These are phyloP conservation scores for Talaromyces thailandensis DNA, from an alignment of 495 filamentous ascomycete genomes.

Conservation along the genomic window DNA sequence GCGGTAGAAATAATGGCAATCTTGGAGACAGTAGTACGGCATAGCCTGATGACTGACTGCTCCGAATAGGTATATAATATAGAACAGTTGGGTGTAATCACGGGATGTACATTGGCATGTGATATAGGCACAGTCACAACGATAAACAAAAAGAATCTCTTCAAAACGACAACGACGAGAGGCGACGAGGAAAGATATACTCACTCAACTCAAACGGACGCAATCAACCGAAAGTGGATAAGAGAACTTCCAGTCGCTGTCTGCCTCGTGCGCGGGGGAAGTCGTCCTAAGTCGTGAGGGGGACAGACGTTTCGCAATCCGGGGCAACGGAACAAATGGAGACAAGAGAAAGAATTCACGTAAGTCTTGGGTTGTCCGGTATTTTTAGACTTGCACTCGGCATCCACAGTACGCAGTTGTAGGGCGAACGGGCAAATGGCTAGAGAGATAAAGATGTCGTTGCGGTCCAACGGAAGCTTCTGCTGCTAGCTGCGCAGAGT, in stretches of 20 bases:
- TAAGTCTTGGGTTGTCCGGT: neutral
- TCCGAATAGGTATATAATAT: neutral
- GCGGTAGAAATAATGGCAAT: constrained; percentile 90
- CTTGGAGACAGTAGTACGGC: constrained; percentile 75
- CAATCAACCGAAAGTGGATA: neutral
- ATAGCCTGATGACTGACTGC: constrained; percentile 31
- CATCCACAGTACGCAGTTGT: neutral
- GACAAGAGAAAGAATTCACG: neutral
- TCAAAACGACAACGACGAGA: neutral
- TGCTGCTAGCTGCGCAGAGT: neutral
- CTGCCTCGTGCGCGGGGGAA: neutral
- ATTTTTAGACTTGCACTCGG: neutral
- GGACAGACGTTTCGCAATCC: neutral
- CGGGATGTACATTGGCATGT: constrained; percentile 2
- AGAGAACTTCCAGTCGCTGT: neutral
- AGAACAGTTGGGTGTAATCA: neutral
- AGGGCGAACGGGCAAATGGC: neutral
- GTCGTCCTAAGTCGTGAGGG: neutral
- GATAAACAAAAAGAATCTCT: neutral
- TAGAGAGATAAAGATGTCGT: neutral
- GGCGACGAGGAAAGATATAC: neutral
- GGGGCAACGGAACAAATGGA: neutral
- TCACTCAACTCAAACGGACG: neutral
- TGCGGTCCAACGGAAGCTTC: neutral
- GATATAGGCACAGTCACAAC: neutral